These are phyloP conservation scores for Cyberlindnera xylosilytica DNA, from an alignment of 805 yeast species.

Conservation along the genomic window DNA sequence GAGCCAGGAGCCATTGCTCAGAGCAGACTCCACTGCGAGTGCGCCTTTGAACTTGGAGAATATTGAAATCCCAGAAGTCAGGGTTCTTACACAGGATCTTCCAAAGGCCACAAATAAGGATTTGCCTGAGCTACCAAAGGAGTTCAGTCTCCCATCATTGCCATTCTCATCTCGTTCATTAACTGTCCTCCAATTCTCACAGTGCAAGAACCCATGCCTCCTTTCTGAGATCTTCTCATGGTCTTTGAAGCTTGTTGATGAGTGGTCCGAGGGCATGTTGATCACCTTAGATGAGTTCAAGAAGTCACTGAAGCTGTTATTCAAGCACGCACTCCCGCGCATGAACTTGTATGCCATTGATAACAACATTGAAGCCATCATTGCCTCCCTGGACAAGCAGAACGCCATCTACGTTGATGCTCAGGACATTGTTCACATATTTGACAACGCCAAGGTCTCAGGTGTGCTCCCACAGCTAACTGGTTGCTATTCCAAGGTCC, in stretches of 20 bases:
- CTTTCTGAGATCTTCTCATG: constrained; percentile 50
- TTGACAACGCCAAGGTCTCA: constrained; percentile 30
- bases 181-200: constrained; percentile 45
- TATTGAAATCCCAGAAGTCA: constrained; percentile 13
- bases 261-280: constrained; percentile 51
- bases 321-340: constrained; percentile 49
- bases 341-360: constrained; percentile 49
- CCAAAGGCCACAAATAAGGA: constrained; percentile 6
- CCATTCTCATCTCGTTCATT: constrained; percentile 54
- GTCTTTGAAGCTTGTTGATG: constrained; percentile 45
- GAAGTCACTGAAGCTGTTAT: constrained; percentile 47
- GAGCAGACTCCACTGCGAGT: not conserved
- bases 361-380: constrained; percentile 46
- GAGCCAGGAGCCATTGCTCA: not conserved
- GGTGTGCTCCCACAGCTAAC: constrained; percentile 46
- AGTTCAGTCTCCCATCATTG: constrained; percentile 46
- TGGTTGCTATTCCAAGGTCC: constrained; percentile 42
- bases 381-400: constrained; percentile 38
- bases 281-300: constrained; percentile 52
- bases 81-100: not conserved
- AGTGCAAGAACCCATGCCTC: constrained; percentile 44
- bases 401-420: constrained; percentile 41
- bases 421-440: constrained; percentile 26
- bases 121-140: constrained; percentile 40
- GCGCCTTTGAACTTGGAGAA: constrained; percentile 9